A percentile compares a stretch with the other conserved stretches of the same genome.
These are phyloP conservation scores for Albophoma yamanashiensis DNA, from an alignment of 2,329 filamentous ascomycete species.

Conservation along the genomic window DNA sequence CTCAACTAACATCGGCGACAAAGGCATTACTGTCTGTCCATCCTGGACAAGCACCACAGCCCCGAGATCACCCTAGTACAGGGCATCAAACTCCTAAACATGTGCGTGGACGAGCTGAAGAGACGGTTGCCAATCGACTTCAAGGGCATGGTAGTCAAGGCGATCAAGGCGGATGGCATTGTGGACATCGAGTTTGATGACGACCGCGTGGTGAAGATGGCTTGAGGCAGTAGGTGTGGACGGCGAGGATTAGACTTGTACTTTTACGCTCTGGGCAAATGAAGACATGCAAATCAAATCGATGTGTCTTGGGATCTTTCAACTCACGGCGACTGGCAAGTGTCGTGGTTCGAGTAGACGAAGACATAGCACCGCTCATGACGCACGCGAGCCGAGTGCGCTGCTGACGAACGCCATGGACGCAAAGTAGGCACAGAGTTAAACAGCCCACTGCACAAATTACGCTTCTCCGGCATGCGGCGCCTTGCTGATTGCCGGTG, in stretches of 20 bases:
- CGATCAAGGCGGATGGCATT: conserved; percentile 89
- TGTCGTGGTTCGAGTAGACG: not conserved
- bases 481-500: not conserved
- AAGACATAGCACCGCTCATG: not conserved
- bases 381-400: not conserved
- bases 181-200: conserved; percentile 78
- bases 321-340: not conserved
- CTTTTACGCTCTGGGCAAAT: conserved; percentile 18
- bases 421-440: not conserved
- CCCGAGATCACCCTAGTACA: conserved; percentile 83
- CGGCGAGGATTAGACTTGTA: conserved; percentile 20
- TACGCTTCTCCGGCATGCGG: not conserved
- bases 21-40: conserved; percentile 94
- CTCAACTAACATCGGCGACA: conserved; percentile 1
- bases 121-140: conserved; percentile 95
- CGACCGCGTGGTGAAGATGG: conserved; percentile 56
- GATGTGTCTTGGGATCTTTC: not conserved
- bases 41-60: conserved; percentile 97
- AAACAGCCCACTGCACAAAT: not conserved
- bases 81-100: conserved; percentile 81
- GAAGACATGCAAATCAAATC: not conserved
- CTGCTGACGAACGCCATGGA: not conserved
- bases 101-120: conserved; percentile 97
- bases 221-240: conserved; percentile 26
- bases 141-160: conserved; percentile 93